A percentile compares a stretch with the other conserved stretches of the same genome.
These are phyloP conservation scores for Lactifluus piperatus DNA, from an alignment of 768 basidiomycete genomes.

Conservation along the genomic window DNA sequence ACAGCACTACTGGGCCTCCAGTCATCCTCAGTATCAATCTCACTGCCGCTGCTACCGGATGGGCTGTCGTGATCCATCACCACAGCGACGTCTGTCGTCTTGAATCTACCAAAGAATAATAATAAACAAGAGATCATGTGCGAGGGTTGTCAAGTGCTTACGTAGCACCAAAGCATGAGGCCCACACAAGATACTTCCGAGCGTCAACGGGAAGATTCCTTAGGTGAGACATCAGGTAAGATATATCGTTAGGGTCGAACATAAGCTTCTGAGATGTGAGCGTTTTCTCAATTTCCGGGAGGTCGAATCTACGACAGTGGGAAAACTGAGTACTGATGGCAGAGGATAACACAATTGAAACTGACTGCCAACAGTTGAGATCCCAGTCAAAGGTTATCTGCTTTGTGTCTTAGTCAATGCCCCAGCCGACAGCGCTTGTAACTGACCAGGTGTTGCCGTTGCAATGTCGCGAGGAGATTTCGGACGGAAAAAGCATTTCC, in stretches of 20 bases:
- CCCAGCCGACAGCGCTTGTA: background rate
- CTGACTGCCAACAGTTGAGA: constrained; percentile 57
- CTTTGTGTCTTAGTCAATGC: constrained; percentile 1
- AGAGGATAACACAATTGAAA: constrained; percentile 3
- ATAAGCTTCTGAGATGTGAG: constrained; percentile 41
- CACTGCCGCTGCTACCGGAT: constrained; percentile 45
- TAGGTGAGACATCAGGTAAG: constrained; percentile 51
- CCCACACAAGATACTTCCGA: constrained; percentile 60
- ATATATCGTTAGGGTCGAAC: constrained; percentile 52
- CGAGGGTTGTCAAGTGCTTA: constrained; percentile 26
- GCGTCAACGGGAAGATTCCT: constrained; percentile 55
- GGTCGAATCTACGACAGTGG: constrained; percentile 38
- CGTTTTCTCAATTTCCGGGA: constrained; percentile 46
- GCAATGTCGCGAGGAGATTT: constrained; percentile 53
- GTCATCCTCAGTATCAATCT: constrained; percentile 34
- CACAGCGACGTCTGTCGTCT: constrained; percentile 60
- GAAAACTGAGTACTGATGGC: background rate
- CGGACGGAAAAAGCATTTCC: constrained; percentile 67
- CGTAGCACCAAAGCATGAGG: constrained; percentile 66
- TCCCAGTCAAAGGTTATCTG: constrained; percentile 63
- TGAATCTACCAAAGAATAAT: constrained; percentile 39
- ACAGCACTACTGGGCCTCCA: constrained; percentile 48
- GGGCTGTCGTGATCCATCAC: constrained; percentile 71
- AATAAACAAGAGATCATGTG: background rate
- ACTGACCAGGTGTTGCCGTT: constrained; percentile 53